phyloP scores from a whole-genome alignment of 2,329 filamentous ascomycete genomes.

The Bipolaris sorokiniana region DNA sequence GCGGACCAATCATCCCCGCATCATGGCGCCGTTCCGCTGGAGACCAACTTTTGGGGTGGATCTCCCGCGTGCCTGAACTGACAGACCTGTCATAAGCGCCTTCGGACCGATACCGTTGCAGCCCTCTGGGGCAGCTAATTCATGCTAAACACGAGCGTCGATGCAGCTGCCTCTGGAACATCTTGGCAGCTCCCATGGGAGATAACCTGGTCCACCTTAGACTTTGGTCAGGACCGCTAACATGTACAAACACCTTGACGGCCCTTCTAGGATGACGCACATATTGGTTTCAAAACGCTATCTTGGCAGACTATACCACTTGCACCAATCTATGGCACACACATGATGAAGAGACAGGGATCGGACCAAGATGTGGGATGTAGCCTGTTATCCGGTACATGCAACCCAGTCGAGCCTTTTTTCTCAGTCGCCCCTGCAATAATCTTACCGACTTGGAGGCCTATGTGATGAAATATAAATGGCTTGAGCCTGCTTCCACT shows the following conservation, averaged over 20 bases:
- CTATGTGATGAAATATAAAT: slow-evolving; percentile 11
- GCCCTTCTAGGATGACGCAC: slow-evolving; percentile 13
- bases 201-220: slow-evolving; percentile 11
- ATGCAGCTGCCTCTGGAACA: slow-evolving; percentile 8
- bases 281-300: slow-evolving; percentile 11
- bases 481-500: slow-evolving; percentile 4
- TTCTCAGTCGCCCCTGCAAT: slow-evolving; percentile 2
- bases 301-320: slow-evolving; percentile 7
- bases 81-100: slow-evolving; percentile 13
- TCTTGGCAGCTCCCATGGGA: slow-evolving; percentile 15
- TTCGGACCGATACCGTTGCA: slow-evolving; percentile 17
- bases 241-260: slow-evolving; percentile 6
- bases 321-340: slow-evolving; percentile 2
- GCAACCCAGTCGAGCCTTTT: background rate
- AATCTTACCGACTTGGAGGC: background rate
- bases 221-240: slow-evolving; percentile 8
- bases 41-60: slow-evolving; percentile 1
- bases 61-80: slow-evolving; percentile 12
- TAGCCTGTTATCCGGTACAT: background rate
- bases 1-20: slow-evolving; percentile 5
- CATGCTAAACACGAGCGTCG: slow-evolving; percentile 11
- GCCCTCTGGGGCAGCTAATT: slow-evolving; percentile 12
- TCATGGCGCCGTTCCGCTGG: slow-evolving; percentile 2
- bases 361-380: background rate
- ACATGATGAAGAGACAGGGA: slow-evolving; percentile 8